Base-by-base conservation (phyloP, 2,329 filamentous ascomycete species). In the Talaromyces sp. region DNA sequence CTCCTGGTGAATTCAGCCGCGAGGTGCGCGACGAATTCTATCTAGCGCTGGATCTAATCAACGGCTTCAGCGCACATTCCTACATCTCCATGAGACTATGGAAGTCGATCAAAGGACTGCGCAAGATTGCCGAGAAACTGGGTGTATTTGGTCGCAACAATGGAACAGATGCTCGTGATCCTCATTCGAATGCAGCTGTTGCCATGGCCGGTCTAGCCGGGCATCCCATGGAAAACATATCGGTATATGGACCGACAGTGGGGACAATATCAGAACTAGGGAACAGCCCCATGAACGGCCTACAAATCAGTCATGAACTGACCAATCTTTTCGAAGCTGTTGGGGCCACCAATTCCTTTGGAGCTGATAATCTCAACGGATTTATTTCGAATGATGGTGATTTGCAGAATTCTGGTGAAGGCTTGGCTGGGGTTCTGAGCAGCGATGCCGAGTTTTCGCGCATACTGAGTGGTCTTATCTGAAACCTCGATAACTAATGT, bases 1-100 rank as follows among this genome's bases (percentile, higher is more conserved):
- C 87, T 4, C 86, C 87, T 0, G 81, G 81, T 0, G 80, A 87
- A 9, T 89, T 88, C 72, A 86, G 83, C 67, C 77, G 82, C 7
- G 80, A 82, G 67, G 85, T 87, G n/a, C 82, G 86, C 13, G 85
- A 88, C 67, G 87, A 89, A 70, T 89, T 89, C 73, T 88, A 88
- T 77, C 86, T 87, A 80, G 87, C 87, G 0, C 81, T 89, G 3
- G 85, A 89, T 54, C 79, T 90, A 11, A 82, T 90, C 56, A 85
- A 86, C 39, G 84, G 84, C 3, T 84, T 89, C 66, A 87, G 84
- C 65, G 83, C 84, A 54, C 84, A 85, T 66, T 88, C 85, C 0
- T 86, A 84, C 69, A 83, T 88, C 16, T 85, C 84, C 24, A 86
- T 87, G 69, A 79, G 86, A 7, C 73, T 90, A 1, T 89, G 87